Percentiles rank a stretch among this genome's conserved stretches.
Conservation (phyloP, 75 land plant genomes). For the Selaginella tamariscina region DNA sequence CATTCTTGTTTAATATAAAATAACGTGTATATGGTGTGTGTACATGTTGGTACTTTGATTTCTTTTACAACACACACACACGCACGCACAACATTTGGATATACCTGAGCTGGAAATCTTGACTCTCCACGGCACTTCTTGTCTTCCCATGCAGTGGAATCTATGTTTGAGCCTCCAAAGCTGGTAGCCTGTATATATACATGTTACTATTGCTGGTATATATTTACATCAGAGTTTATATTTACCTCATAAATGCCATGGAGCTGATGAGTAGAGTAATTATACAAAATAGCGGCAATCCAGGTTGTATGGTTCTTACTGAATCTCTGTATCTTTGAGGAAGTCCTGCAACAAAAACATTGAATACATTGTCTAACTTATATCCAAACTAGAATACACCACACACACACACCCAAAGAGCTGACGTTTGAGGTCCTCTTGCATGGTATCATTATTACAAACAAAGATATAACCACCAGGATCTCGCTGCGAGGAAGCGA, state of each 20-base stretch:
- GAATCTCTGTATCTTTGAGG: conserved; percentile 95
- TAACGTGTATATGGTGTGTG: too few species aligned
- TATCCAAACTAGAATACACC: neutral
- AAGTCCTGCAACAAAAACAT: conserved; percentile 38
- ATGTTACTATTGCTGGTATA: too few species aligned
- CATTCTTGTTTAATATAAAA: neutral
- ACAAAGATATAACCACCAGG: conserved; percentile 97
- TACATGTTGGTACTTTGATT: too few species aligned
- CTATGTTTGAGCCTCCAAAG: conserved; percentile 81
- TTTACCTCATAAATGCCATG: conserved; percentile 98
- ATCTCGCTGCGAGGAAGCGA: conserved; percentile 80
- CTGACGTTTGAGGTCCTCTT: conserved; percentile 88
- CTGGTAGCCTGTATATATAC: conserved; percentile 61
- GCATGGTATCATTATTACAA: conserved; percentile 99
- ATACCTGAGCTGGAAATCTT: conserved; percentile 81
- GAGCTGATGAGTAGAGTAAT: conserved; percentile 90
- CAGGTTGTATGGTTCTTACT: conserved; percentile 90
- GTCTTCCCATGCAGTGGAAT: conserved; percentile 88
- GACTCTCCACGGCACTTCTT: conserved; percentile 82
- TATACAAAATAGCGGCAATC: conserved; percentile 85
- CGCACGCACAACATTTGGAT: neutral
- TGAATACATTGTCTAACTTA: too few species aligned
- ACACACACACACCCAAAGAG: conserved; percentile 44
- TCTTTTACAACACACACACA: neutral
- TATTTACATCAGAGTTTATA: neutral